phyloP scores from a whole-genome alignment of 2,329 filamentous ascomycete genomes.

The Triangularia setosa region DNA sequence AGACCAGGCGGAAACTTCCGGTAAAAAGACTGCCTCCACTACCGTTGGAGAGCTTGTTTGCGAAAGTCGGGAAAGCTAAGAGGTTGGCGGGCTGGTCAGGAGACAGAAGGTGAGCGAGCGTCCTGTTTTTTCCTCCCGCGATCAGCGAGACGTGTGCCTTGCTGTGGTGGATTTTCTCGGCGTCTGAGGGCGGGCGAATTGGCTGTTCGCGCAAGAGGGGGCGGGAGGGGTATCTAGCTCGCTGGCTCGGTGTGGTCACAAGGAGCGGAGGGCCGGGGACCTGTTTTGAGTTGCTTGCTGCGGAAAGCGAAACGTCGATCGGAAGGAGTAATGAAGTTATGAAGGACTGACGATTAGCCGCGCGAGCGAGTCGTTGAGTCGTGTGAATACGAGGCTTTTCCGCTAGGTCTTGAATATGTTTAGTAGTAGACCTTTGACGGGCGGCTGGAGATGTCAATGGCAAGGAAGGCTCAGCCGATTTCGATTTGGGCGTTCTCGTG shows the following conservation, averaged over 20 bases:
- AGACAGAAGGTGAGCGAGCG: slow-evolving; percentile 20
- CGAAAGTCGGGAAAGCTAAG: not conserved
- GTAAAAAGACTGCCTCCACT: not conserved
- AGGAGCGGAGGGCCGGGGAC: slow-evolving; percentile 13
- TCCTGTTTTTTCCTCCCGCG: slow-evolving; percentile 25
- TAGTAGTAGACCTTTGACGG: not conserved
- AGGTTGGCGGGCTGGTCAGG: slow-evolving; percentile 17
- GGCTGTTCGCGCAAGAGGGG: not conserved
- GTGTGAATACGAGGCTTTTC: not conserved
- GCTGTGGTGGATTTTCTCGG: slow-evolving; percentile 13
- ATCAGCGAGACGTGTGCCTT: slow-evolving; percentile 27
- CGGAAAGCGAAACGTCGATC: slow-evolving; percentile 24
- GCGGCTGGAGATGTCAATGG: not conserved
- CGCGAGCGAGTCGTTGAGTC: not conserved
- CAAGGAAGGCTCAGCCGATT: not conserved
- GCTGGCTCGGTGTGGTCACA: slow-evolving; percentile 18
- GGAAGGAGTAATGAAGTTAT: not conserved
- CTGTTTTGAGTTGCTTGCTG: slow-evolving; percentile 21
- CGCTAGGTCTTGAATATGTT: not conserved
- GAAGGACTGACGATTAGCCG: not conserved
- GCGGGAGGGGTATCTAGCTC: not conserved
- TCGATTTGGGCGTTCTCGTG: not conserved
- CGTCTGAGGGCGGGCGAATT: slow-evolving; percentile 3
- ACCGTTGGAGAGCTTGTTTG: not conserved
- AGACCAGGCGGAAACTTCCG: not conserved